Conservation (phyloP, 495 filamentous ascomycete genomes). For the Platismatia glauca region DNA sequence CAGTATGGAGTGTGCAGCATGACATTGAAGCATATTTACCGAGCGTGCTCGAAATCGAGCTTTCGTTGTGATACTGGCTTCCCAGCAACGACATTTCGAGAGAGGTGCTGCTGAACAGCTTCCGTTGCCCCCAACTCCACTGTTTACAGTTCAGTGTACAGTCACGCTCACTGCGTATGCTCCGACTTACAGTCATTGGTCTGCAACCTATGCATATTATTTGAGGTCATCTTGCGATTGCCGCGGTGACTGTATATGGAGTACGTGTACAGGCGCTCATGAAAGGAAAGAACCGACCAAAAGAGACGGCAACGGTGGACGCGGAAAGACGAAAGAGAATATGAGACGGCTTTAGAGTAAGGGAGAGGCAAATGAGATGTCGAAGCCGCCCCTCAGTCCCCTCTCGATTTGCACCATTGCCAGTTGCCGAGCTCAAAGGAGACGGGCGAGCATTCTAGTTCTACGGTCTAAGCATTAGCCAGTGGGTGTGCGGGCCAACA, state of each 20-base stretch:
- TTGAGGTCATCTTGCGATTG: conserved; percentile 8
- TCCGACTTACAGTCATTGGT: conserved; percentile 18
- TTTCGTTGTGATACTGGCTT: conserved; percentile 40
- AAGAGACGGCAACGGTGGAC: not conserved
- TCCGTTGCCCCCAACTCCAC: conserved; percentile 41
- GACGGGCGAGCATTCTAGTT: not conserved
- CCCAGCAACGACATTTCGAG: conserved; percentile 36
- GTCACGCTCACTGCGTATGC: not conserved
- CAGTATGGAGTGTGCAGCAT: not conserved
- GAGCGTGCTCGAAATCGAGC: conserved; percentile 41
- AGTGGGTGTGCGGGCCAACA: not conserved
- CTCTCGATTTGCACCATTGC: not conserved
- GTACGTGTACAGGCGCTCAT: not conserved
- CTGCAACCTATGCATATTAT: conserved; percentile 10
- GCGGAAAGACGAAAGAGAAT: not conserved
- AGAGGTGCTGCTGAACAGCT: conserved; percentile 37
- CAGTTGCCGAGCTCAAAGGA: not conserved
- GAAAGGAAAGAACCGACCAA: not conserved
- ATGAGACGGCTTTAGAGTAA: not conserved
- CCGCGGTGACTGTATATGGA: not conserved
- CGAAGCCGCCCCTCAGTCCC: not conserved
- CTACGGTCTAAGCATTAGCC: not conserved
- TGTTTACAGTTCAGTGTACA: not conserved
- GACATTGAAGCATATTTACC: conserved; percentile 12
- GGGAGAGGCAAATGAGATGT: not conserved